phyloP scores from a whole-genome alignment of 306 rosid species.

The Casuarina equisetifolia region DNA sequence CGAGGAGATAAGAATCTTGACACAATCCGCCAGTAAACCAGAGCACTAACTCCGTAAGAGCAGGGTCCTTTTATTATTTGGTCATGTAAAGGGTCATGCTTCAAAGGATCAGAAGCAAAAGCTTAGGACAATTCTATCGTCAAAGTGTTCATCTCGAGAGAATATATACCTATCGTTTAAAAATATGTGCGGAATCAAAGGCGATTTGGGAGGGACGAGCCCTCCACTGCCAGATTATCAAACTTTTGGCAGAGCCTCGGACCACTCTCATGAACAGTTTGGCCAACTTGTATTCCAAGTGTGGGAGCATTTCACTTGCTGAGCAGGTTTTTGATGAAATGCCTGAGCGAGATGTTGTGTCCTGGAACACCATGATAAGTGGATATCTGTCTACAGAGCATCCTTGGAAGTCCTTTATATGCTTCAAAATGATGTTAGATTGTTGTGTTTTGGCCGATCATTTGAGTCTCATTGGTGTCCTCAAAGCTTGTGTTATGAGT shows the following conservation, averaged over 20 bases:
- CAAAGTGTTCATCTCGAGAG: not conserved
- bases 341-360: slow-evolving; percentile 3
- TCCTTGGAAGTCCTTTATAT: not conserved
- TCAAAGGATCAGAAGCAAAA: not conserved
- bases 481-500: slow-evolving; percentile 4
- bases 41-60: not conserved
- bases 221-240: not conserved
- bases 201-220: not conserved
- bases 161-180: not conserved
- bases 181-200: slow-evolving; percentile 8
- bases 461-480: not conserved
- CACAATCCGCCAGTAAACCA: not conserved
- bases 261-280: not conserved
- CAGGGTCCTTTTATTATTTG: not conserved
- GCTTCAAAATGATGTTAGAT: slow-evolving; percentile 2
- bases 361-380: slow-evolving; percentile 7
- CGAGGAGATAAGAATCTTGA: not conserved
- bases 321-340: slow-evolving; percentile 5
- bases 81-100: slow-evolving; percentile 4
- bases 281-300: not conserved
- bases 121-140: not conserved
- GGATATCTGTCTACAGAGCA: not conserved
- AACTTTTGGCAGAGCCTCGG: slow-evolving; percentile 4
- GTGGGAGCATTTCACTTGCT: slow-evolving; percentile 5
- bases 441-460: slow-evolving; percentile 3